Evolutionary conservation across 352 stramenopile genomes (phyloP).

Genomic region (Thalassiosira hispida): DNA sequence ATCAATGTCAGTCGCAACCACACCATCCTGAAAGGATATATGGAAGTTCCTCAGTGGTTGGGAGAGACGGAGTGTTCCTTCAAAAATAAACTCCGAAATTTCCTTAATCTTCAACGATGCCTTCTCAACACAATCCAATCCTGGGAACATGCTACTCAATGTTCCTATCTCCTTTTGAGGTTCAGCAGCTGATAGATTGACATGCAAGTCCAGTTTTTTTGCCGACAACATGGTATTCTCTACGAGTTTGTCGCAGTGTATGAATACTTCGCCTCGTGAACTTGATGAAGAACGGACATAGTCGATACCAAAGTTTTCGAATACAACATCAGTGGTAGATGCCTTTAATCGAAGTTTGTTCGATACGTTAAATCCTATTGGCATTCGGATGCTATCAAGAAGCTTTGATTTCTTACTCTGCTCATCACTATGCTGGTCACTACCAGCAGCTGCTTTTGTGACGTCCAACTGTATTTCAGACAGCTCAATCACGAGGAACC

Average conservation of each 20-base stretch:
- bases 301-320: neutral
- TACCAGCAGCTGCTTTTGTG: neutral
- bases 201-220: neutral
- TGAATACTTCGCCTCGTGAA: neutral
- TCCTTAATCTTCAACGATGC: slow-evolving; percentile 4
- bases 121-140: neutral
- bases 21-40: neutral
- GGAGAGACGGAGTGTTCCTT: neutral
- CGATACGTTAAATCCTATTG: neutral
- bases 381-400: neutral
- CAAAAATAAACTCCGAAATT: neutral
- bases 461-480: neutral
- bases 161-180: neutral
- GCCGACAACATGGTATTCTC: neutral
- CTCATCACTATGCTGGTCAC: neutral
- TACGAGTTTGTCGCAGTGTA: slow-evolving; percentile 2
- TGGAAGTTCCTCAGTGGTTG: neutral
- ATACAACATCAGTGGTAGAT: neutral
- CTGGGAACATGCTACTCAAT: neutral
- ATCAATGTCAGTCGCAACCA: neutral
- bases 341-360: slow-evolving; percentile 5
- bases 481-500: neutral
- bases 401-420: neutral
- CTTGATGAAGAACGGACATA: slow-evolving; percentile 1
- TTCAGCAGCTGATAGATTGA: neutral